These are phyloP conservation scores for Sanghuangporus weigelae DNA, from an alignment of 1,284 basidiomycete species.

Conservation along the genomic window DNA sequence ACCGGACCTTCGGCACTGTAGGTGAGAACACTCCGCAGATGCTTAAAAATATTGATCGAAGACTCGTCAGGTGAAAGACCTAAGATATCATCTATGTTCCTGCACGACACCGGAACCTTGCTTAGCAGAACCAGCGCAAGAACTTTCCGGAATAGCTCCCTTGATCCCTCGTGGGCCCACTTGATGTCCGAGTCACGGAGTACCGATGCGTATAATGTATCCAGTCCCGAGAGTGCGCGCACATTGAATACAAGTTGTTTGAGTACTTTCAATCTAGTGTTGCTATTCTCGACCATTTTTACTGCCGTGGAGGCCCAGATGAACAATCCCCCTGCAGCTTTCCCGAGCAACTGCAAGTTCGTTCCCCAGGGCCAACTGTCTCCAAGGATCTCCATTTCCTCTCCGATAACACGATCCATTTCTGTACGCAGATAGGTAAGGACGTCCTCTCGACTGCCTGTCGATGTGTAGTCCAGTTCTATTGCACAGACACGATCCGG, in stretches of 20 bases:
- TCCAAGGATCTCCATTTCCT: too few species aligned
- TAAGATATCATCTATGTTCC: not conserved
- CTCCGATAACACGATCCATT: not conserved
- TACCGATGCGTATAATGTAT: not conserved
- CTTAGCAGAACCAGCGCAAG: not conserved
- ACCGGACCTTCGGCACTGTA: not conserved
- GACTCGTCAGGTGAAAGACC: not conserved
- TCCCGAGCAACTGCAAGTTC: slow-evolving; percentile 15
- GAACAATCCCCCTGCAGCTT: slow-evolving; percentile 25
- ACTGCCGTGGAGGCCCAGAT: slow-evolving; percentile 25
- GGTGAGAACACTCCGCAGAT: not conserved
- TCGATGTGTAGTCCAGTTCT: too few species aligned
- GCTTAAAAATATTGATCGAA: not conserved
- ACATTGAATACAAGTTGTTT: too few species aligned
- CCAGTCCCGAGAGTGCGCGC: too few species aligned
- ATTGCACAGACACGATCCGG: not conserved
- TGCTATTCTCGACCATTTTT: slow-evolving; percentile 13
- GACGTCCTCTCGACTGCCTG: too few species aligned
- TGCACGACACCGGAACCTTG: not conserved
- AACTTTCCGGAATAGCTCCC: not conserved
- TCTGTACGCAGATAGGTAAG: not conserved
- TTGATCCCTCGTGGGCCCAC: not conserved
- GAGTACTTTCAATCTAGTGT: too few species aligned
- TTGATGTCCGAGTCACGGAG: not conserved
- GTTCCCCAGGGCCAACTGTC: too few species aligned